These are phyloP conservation scores for Tephrocybe sp. DNA, from an alignment of 768 basidiomycete species.

Conservation along the genomic window DNA sequence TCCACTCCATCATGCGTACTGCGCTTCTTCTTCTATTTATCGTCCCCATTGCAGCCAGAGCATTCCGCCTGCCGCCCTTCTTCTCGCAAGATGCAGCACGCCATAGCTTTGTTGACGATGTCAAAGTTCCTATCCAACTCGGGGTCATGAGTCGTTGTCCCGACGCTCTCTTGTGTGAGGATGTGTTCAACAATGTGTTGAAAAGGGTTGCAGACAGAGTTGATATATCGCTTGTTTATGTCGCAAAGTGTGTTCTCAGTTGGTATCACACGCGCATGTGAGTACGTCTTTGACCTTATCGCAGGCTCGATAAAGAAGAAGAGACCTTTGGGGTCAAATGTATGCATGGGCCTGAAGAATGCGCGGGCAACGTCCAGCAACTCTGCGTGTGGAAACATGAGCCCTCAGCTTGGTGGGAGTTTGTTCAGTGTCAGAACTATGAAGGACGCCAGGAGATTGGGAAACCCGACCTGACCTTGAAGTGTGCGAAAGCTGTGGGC, in stretches of 20 bases:
- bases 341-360: slow-evolving; percentile 79
- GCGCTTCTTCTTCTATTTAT: slow-evolving; percentile 4
- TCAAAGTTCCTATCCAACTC: slow-evolving; percentile 48
- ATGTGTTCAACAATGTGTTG: slow-evolving; percentile 72
- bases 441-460: slow-evolving; percentile 66
- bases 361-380: slow-evolving; percentile 87
- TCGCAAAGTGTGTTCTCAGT: slow-evolving; percentile 59
- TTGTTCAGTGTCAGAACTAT: slow-evolving; percentile 74
- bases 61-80: slow-evolving; percentile 8
- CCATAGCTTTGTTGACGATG: slow-evolving; percentile 15
- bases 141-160: slow-evolving; percentile 66
- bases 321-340: slow-evolving; percentile 79
- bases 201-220: slow-evolving; percentile 62
- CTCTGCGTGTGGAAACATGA: slow-evolving; percentile 73
- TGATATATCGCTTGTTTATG: slow-evolving; percentile 67
- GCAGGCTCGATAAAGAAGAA: slow-evolving; percentile 63
- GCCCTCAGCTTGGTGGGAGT: slow-evolving; percentile 66
- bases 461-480: slow-evolving; percentile 55
- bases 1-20: slow-evolving; percentile 11
- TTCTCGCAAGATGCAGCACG: slow-evolving; percentile 6
- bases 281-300: background rate
- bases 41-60: background rate
- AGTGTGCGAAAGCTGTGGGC: slow-evolving; percentile 62
- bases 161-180: slow-evolving; percentile 82
- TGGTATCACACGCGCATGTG: background rate